Conservation (phyloP, 2,329 filamentous ascomycete genomes). For the Cladosporium phlei region DNA sequence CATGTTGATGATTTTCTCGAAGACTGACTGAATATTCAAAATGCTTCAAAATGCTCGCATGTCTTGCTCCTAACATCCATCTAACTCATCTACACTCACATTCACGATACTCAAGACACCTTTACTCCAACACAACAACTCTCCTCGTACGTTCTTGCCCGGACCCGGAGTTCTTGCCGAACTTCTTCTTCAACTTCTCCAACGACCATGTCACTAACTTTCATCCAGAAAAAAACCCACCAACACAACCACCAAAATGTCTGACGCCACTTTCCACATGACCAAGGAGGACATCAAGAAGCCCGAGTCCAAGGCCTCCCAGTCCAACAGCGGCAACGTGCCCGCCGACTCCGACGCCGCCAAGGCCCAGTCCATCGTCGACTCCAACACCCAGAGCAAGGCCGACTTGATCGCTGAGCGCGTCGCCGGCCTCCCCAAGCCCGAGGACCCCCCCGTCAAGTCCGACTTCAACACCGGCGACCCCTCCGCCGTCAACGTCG, state of each 20-base stretch:
- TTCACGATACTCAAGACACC: slow-evolving; percentile 3
- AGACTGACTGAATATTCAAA: not conserved
- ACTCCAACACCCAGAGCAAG: slow-evolving; percentile 44
- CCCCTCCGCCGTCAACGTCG: slow-evolving; percentile 63
- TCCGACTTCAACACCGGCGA: slow-evolving; percentile 76
- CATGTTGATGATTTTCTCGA: not conserved
- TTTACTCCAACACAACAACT: not conserved
- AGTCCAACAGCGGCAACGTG: slow-evolving; percentile 38
- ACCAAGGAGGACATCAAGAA: slow-evolving; percentile 49
- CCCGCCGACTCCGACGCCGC: slow-evolving; percentile 43
- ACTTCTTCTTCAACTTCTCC: no score
- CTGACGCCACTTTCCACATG: slow-evolving; percentile 42
- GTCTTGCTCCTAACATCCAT: not conserved
- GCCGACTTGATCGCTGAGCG: slow-evolving; percentile 61
- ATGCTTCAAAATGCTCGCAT: slow-evolving; percentile 10
- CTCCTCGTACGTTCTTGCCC: not conserved
- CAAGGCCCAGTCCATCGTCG: slow-evolving; percentile 32
- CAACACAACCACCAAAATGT: slow-evolving; percentile 20
- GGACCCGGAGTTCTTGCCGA: no score
- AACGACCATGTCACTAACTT: not conserved
- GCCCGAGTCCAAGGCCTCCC: slow-evolving; percentile 39
- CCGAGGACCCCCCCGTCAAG: slow-evolving; percentile 69
- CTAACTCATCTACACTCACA: not conserved
- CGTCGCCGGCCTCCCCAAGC: slow-evolving; percentile 70
- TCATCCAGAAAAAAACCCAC: not conserved